Evolutionary conservation across 140 eudicot species (phyloP).

Genomic region (Ambrosia hybrid): DNA sequence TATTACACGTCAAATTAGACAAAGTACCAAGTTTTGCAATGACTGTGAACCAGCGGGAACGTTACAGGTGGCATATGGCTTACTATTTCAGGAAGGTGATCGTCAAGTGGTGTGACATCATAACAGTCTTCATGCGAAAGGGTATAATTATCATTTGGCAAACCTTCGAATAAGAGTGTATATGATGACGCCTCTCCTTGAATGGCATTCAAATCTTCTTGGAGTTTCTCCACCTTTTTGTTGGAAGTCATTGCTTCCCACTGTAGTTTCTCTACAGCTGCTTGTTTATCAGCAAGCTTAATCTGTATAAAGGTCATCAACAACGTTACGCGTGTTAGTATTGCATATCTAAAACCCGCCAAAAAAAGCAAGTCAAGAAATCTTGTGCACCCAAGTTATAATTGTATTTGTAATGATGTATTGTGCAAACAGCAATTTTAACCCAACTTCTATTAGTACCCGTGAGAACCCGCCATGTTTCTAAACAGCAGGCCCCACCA

Average conservation of each 20-base stretch:
- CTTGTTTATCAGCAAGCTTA: slow-evolving; percentile 95
- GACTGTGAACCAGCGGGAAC: background rate
- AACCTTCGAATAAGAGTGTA: slow-evolving; percentile 60
- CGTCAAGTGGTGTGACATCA: slow-evolving; percentile 46
- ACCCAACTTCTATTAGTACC: no score
- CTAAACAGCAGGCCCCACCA: no score
- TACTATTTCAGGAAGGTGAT: slow-evolving; percentile 55
- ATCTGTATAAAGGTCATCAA: slow-evolving; percentile 38
- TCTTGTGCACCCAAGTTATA: background rate
- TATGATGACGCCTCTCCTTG: slow-evolving; percentile 74
- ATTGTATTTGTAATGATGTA: no score
- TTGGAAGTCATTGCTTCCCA: slow-evolving; percentile 97
- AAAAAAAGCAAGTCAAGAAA: background rate
- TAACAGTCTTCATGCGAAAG: slow-evolving; percentile 44
- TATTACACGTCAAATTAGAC: slow-evolving; percentile 16
- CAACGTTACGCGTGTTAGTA: background rate
- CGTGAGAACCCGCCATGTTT: no score
- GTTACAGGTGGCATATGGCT: slow-evolving; percentile 28
- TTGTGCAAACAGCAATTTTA: no score
- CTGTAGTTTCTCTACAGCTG: slow-evolving; percentile 80
- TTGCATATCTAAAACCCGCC: background rate
- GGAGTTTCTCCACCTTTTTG: slow-evolving; percentile 66
- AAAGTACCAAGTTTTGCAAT: background rate
- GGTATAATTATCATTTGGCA: slow-evolving; percentile 46
- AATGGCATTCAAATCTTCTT: slow-evolving; percentile 64